Conservation (phyloP, 208 protist genomes). For the Acanthamoeba triangularis region DNA sequence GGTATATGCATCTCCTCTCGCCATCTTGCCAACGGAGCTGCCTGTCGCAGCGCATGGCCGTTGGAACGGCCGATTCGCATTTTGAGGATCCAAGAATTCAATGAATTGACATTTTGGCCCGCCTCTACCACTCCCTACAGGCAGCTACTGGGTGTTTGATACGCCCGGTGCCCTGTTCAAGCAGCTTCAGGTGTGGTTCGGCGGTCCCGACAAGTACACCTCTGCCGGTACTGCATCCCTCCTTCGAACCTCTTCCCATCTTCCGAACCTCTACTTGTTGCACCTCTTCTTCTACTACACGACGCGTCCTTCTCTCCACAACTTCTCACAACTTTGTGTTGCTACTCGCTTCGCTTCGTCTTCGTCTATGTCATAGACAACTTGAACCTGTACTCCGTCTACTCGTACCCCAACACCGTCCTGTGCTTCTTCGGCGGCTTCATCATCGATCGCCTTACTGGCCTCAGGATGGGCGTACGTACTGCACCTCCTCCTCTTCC, state of each 20-base stretch:
- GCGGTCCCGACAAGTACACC: constrained; percentile 58
- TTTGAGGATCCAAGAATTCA: neutral
- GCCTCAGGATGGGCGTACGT: constrained; percentile 84
- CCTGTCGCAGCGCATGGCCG: neutral
- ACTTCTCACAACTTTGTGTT: neutral
- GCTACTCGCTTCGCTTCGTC: neutral
- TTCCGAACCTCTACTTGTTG: neutral
- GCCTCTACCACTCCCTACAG: neutral
- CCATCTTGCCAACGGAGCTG: no score
- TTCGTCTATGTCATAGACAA: constrained; percentile 45
- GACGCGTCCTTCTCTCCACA: neutral
- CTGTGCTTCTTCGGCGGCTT: constrained; percentile 93
- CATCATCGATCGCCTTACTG: constrained; percentile 94
- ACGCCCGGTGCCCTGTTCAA: constrained; percentile 79
- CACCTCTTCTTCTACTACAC: neutral
- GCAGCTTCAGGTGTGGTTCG: constrained; percentile 80
- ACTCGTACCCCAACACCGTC: constrained; percentile 95
- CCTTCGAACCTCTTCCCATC: neutral
- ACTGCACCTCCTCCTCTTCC: neutral
- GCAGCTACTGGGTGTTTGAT: constrained; percentile 82
- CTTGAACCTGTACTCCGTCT: constrained; percentile 94
- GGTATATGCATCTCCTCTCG: neutral
- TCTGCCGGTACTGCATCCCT: neutral
- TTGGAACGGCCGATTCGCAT: neutral
- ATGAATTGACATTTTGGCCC: neutral